Evolutionary conservation across 257 asterid genomes (phyloP), one percentile per base, ranked within the genome.

Genomic region (Nicotiana benthamiana): DNA sequence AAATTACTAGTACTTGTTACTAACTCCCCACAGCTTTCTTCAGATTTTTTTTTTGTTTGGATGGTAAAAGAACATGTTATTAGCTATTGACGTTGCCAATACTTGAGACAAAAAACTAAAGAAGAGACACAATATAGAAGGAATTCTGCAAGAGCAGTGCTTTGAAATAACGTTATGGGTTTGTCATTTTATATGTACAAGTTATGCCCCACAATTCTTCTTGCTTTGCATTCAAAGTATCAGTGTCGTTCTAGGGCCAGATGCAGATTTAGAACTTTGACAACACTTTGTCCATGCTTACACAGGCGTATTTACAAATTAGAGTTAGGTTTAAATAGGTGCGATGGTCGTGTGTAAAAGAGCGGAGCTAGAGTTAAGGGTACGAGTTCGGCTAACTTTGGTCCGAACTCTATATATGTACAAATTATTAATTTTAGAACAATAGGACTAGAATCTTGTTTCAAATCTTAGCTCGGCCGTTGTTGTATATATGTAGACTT

Each of bases 61-160:
- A 80, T 81, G 59, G 82, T 78, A 64, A 87, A 79, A 40, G 12
- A 75, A 82, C 81, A 86, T 80, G 28, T 66, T 40, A 78, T 90
- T 93, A 92, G 93, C 22, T 46, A 56, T 6, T 83, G 96, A 90
- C 84, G 97, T 88, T 82, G 92, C 89, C 91, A 85, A 82, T 75
- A 83, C 97, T 77, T 81, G 30, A 61, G 80, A 85, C 89, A 34
- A 62, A 61, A 28, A 52, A 67, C 1, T 46, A 62, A 57, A 15
- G 11, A 75, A 5, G 82, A 79, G 54, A 65, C 72, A 79, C 5
- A 24, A 72, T 11, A 24, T 48, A 74, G 24, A 36, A 15, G 27
- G 6, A 26, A 48, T 48, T 74, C 43, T 74, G 79, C 48, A 16
- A 64, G 2, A 2, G 26, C 18, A 72, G 54, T 12, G 4, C n/a